Evolutionary conservation across 495 filamentous ascomycete genomes (phyloP), one percentile per base, ranked within the genome.

Genomic region (Physcia stellaris): DNA sequence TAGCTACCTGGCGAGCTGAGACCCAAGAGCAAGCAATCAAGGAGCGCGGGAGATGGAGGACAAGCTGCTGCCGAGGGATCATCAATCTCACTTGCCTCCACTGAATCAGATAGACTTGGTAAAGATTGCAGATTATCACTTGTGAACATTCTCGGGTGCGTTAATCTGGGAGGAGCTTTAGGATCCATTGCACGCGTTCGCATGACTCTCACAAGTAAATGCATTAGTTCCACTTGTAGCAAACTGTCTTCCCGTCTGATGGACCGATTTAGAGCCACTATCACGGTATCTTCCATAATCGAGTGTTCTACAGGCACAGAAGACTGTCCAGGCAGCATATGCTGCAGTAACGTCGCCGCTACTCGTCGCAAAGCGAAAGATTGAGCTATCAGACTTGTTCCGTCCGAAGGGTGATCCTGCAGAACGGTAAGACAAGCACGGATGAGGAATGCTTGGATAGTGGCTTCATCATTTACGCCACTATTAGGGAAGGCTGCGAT

Each of bases 1-100:
- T 83, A 75, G 39, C 80, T 86, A 36, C 68, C 79, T 10, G 67
- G 51, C 12, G 85, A 81, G 34, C 83, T 74, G 43, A 99, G 80
- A 4, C 84, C 90, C 29, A 73, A 74, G 22, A 83, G 70, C 26
- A 99, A 70, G 51, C 84, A 93, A 39, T 83, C 82, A 7, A 96
- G 58, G 22, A 98, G 62, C 24, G 77, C 68, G 2, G 76, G 66
- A 3, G 85, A 83, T n/a, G 84, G 83, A 3, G 44, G 40, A 13
- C 46, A 35, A 30, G 58, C 61, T 16, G 71, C 64, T 28, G 59
- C 28, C 5, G 49, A 34, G 10, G 52, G 45, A 22, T 46, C 15
- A 9, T 54, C 45, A 48, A 57, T 68, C 9, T 70, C 66, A 37
- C 47, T 54, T 31, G 60, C 64, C 19, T 71, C 67, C 21, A 57